Evolutionary conservation across 257 asterid species (phyloP).

Genomic region (Nicotiana attenuata): DNA sequence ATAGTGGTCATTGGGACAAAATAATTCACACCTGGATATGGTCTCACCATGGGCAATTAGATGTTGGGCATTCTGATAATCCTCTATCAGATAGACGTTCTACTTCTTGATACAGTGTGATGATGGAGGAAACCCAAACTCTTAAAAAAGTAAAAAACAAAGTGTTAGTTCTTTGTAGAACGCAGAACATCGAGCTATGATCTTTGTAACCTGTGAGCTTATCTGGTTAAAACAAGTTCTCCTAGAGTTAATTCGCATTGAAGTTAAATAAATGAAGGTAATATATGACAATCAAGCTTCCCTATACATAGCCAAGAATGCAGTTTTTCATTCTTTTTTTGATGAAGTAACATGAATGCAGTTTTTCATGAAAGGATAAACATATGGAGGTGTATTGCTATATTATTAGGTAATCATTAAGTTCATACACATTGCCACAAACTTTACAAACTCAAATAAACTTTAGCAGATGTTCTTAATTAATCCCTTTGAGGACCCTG

Average conservation of each 20-base stretch:
- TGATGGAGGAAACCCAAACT: neutral
- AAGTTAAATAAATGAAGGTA: neutral
- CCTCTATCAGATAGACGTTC: neutral
- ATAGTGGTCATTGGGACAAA: no score
- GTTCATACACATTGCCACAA: neutral
- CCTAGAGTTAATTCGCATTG: neutral
- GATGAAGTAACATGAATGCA: neutral
- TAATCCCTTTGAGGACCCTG: neutral
- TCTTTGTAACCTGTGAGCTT: neutral
- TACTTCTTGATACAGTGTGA: neutral
- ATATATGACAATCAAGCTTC: neutral
- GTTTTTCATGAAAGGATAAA: neutral
- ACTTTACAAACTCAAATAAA: neutral
- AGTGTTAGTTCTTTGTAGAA: neutral
- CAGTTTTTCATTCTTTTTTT: neutral
- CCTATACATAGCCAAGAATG: neutral
- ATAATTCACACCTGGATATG: no score
- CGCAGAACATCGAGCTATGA: neutral
- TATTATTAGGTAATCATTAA: neutral
- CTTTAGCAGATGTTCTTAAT: neutral
- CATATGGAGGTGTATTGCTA: neutral
- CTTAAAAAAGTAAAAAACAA: neutral
- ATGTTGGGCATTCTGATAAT: neutral
- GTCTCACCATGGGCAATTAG: neutral
- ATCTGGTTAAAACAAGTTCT: neutral